Percentiles rank a stretch among this genome's conserved stretches.
These are phyloP conservation scores for Neofusicoccum ribis DNA, from an alignment of 2,329 filamentous ascomycete genomes.

Conservation along the genomic window DNA sequence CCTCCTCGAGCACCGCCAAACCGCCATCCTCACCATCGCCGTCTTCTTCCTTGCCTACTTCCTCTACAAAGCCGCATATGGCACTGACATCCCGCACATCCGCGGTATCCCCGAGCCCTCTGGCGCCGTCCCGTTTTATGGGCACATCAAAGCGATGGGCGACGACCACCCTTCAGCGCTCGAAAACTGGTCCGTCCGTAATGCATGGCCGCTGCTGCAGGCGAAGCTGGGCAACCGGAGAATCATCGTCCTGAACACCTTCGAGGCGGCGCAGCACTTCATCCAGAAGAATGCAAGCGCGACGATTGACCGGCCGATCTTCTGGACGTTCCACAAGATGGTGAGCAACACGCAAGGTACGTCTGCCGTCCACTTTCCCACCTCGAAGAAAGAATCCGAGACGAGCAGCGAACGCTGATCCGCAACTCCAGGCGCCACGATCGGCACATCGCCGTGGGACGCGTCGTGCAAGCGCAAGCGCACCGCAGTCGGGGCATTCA, in stretches of 20 bases:
- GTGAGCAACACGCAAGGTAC: constrained; percentile 14
- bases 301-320: constrained; percentile 14
- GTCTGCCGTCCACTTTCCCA: background rate
- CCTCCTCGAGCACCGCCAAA: constrained; percentile 28
- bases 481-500: constrained; percentile 16
- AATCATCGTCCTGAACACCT: constrained; percentile 9
- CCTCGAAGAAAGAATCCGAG: too few relatives aligned
- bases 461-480: constrained; percentile 18
- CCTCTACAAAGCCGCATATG: constrained; percentile 25
- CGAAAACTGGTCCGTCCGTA: background rate
- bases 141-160: constrained; percentile 6
- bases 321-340: constrained; percentile 12
- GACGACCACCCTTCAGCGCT: background rate
- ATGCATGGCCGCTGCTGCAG: constrained; percentile 14
- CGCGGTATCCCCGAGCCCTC: background rate
- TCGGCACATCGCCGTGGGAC: constrained; percentile 18
- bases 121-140: constrained; percentile 2
- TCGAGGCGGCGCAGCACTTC: constrained; percentile 14
- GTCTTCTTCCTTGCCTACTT: constrained; percentile 24
- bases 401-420: too few relatives aligned
- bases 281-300: constrained; percentile 8
- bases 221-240: constrained; percentile 5
- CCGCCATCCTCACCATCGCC: constrained; percentile 24
- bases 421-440: background rate
- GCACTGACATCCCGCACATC: constrained; percentile 10